phyloP scores from a whole-genome alignment of 2,329 filamentous ascomycete species.

The Fusarium sp. region DNA sequence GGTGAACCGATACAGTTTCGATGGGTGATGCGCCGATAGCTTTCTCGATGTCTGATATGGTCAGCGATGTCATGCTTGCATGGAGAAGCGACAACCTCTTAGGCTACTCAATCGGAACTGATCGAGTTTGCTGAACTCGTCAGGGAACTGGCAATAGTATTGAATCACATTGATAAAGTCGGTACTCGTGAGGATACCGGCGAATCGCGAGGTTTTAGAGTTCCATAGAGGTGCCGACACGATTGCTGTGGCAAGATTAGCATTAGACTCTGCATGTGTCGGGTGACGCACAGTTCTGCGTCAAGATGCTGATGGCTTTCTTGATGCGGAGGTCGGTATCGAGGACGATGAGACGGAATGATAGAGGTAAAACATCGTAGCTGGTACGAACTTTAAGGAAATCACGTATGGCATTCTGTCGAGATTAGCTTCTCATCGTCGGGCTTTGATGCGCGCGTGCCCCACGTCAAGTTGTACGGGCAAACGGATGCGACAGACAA shows the following conservation, averaged over 20 bases:
- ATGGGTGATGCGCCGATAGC: slow-evolving; percentile 90
- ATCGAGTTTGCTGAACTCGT: slow-evolving; percentile 87
- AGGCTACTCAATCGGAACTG: slow-evolving; percentile 93
- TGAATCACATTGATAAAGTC: slow-evolving; percentile 99
- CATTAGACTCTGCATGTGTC: neutral
- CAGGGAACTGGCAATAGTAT: slow-evolving; percentile 97
- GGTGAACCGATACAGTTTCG: slow-evolving; percentile 95
- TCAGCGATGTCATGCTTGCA: slow-evolving; percentile 29
- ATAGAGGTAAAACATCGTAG: slow-evolving; percentile 96
- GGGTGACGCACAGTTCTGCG: slow-evolving; percentile 80
- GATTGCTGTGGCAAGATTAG: slow-evolving; percentile 70
- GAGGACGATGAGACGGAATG: slow-evolving; percentile 93
- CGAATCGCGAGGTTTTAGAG: slow-evolving; percentile 90
- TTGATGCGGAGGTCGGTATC: slow-evolving; percentile 95
- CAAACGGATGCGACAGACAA: slow-evolving; percentile 10
- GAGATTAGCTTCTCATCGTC: slow-evolving; percentile 18
- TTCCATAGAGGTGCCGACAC: slow-evolving; percentile 98
- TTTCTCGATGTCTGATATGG: slow-evolving; percentile 82
- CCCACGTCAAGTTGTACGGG: slow-evolving; percentile 33
- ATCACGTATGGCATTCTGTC: slow-evolving; percentile 86
- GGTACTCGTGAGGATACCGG: slow-evolving; percentile 90
- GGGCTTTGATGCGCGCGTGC: slow-evolving; percentile 13
- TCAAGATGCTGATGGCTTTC: slow-evolving; percentile 94
- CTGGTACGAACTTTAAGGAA: slow-evolving; percentile 96
- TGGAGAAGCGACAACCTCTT: slow-evolving; percentile 65